Base-by-base conservation (phyloP, 2,329 filamentous ascomycete species). In the Colletotrichum euphorbiae region DNA sequence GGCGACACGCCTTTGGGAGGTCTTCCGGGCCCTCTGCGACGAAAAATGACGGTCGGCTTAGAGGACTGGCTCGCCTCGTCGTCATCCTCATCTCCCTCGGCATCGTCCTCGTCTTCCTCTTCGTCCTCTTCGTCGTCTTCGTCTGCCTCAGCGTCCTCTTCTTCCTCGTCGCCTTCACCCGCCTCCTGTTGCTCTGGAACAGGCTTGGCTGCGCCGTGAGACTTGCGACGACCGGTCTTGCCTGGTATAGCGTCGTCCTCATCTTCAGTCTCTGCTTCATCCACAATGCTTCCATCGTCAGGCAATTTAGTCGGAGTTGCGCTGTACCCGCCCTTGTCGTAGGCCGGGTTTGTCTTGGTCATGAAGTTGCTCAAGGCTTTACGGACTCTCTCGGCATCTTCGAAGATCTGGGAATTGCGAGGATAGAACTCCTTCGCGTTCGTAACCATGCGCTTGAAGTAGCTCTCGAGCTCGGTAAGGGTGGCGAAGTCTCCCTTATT, bases 341-440 rank as follows among this genome's bases (percentile, higher is more conserved):
- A 97, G 15, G 92, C 93, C 13, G 94, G 93, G 74, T 97, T 97
- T 73, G 91, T 87, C 77, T 92, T 92, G 63, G 90, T 91, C 93
- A 97, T 97, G 77, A 90, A 93, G 74, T 94, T 95, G 77, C 92
- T 94, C 45, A 95, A 85, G 3, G 93, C 90, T 80, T 97, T 97
- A 52, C 94, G 87, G 51, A 97, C 87, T 55, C 93, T 89, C 79
- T 97, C 94, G 8, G 94, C 93, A 80, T 97, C 93, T 48, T 93
- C 91, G 75, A 91, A 95, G 42, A 91, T 85, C 65, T 89, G 81
- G 0, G 92, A 93, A 48, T 86, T 87, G 72, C 91, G 91, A 68
- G 90, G 85, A 75, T 95, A 95, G 80, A 89, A 96, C 61, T 93
- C 90, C 78, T 97, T 97, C 40, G 92, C 93, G 75, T 97, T 97